These are phyloP conservation scores for Juglanconis sp. DNA, from an alignment of 2,329 filamentous ascomycete species.

Conservation along the genomic window DNA sequence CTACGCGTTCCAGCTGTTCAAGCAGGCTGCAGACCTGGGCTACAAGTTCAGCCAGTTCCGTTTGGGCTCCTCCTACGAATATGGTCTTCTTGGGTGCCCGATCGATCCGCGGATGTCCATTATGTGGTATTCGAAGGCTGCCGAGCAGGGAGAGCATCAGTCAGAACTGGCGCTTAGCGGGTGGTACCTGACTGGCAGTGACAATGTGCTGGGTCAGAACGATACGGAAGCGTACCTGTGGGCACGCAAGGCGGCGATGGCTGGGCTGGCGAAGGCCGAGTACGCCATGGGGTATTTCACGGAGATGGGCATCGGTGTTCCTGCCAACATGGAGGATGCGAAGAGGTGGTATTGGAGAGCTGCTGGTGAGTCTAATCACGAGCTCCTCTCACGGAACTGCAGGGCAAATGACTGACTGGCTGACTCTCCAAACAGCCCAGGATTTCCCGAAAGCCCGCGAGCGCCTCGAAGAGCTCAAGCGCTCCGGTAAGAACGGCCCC, in stretches of 20 bases:
- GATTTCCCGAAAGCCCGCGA: constrained; percentile 92
- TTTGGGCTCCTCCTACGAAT: constrained; percentile 84
- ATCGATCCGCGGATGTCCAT: constrained; percentile 85
- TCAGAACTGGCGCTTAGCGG: constrained; percentile 79
- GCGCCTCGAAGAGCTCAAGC: constrained; percentile 86
- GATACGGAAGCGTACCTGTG: constrained; percentile 97
- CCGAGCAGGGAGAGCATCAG: constrained; percentile 91
- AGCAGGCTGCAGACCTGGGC: constrained; percentile 79
- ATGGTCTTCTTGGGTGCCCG: constrained; percentile 76
- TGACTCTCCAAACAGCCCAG: constrained; percentile 62
- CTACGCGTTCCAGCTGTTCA: constrained; percentile 79
- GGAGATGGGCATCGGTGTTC: constrained; percentile 87
- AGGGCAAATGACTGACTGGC: constrained; percentile 10
- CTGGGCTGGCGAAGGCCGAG: constrained; percentile 87
- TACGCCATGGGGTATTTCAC: constrained; percentile 99
- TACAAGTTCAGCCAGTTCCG: constrained; percentile 96
- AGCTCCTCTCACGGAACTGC: neutral
- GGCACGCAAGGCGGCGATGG: constrained; percentile 88
- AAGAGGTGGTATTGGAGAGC: constrained; percentile 98
- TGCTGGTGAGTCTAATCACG: constrained; percentile 68
- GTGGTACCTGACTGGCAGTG: constrained; percentile 93
- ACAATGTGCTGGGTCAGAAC: constrained; percentile 83
- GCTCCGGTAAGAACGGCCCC: constrained; percentile 67
- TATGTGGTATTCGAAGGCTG: constrained; percentile 89
- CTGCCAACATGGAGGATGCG: constrained; percentile 85